Evolutionary conservation across 2,329 filamentous ascomycete species (phyloP), one percentile per base, ranked within the genome.

Genomic region (Fusarium buharicum): DNA sequence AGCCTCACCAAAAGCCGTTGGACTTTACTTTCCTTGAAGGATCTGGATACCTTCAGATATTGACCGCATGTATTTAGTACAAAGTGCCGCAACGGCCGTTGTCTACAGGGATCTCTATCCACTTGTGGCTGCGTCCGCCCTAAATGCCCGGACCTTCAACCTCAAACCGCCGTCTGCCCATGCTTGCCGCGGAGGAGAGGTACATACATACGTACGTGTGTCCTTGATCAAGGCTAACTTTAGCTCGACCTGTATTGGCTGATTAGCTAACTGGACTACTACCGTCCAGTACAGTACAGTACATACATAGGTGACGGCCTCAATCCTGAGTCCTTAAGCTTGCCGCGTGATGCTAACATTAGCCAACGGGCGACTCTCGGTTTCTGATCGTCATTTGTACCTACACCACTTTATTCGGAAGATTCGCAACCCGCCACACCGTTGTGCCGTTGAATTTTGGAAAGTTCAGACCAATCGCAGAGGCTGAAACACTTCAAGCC

Each of bases 111-210:
- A 52, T 59, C 38, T 50, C 46, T 59, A 51, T 58, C 68, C 68
- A 69, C 63, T 65, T 57, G 40, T 68, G 56, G 55, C 43, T 69
- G 60, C 66, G 68, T 68, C 68, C 68, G 68, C 68, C 68, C 64
- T 59, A 70, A 68, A 69, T 60, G 55, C 60, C 30, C 30, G 30
- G 30, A n/a, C 30, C 30, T 60, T 55, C 64, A 53, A 69, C 68
- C 66, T 70, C 68, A 70, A 70, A 69, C 63, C 66, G 40, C 65
- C 67, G 65, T 68, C 62, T 62, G 50, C 51, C 55, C 49, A 59
- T 69, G 59, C 59, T 66, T 46, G 56, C 65, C 56, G 39, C 65
- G 40, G 40, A 45, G 63, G 43, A 41, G 64, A 68, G 50, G 57
- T 57, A 47, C 46, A 44, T n/a, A n/a, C n/a, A n/a, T 27, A 27